A percentile compares a stretch with the other conserved stretches of the same genome.
Evolutionary conservation across 1,284 basidiomycete genomes (phyloP).

Genomic region (Trichosporon sp.): DNA sequence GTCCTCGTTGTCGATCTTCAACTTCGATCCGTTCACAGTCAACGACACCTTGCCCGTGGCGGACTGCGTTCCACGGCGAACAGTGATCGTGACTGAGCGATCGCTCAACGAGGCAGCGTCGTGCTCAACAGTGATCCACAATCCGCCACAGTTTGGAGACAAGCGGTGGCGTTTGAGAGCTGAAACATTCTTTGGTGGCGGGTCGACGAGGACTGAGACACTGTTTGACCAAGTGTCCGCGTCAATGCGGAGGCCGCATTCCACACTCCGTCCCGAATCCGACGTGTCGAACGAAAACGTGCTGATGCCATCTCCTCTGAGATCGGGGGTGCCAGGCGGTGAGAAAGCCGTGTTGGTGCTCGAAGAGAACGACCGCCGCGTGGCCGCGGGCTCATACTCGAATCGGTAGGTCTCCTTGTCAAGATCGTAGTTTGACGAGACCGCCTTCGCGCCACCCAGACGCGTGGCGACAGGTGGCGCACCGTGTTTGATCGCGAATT

Average conservation of each 20-base stretch:
- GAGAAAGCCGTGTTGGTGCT: constrained; percentile 42
- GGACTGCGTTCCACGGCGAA: constrained; percentile 61
- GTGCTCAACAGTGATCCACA: constrained; percentile 95
- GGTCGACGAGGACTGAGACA: constrained; percentile 87
- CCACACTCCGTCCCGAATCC: constrained; percentile 53
- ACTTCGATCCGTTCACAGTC: constrained; percentile 82
- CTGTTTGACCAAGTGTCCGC: constrained; percentile 83
- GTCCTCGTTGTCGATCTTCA: constrained; percentile 86
- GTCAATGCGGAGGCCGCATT: constrained; percentile 93
- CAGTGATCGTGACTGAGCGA: constrained; percentile 62
- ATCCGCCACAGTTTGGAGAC: constrained; percentile 79
- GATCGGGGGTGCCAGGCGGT: not conserved
- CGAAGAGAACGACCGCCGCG: constrained; percentile 53
- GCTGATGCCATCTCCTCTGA: not conserved
- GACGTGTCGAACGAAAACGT: constrained; percentile 2
- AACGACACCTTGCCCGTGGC: constrained; percentile 61
- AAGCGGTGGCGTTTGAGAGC: constrained; percentile 83
- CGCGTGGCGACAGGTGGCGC: constrained; percentile 86
- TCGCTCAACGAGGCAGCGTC: constrained; percentile 70
- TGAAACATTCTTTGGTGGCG: constrained; percentile 78
- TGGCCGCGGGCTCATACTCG: constrained; percentile 71
- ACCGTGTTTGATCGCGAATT: constrained; percentile 90
- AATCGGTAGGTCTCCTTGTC: constrained; percentile 76
- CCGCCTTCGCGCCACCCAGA: constrained; percentile 69
- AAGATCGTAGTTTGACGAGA: constrained; percentile 75